Percentiles rank a stretch among this genome's conserved stretches.
Evolutionary conservation across 1,284 basidiomycete species (phyloP).

Genomic region (Rhodotorula sp.): DNA sequence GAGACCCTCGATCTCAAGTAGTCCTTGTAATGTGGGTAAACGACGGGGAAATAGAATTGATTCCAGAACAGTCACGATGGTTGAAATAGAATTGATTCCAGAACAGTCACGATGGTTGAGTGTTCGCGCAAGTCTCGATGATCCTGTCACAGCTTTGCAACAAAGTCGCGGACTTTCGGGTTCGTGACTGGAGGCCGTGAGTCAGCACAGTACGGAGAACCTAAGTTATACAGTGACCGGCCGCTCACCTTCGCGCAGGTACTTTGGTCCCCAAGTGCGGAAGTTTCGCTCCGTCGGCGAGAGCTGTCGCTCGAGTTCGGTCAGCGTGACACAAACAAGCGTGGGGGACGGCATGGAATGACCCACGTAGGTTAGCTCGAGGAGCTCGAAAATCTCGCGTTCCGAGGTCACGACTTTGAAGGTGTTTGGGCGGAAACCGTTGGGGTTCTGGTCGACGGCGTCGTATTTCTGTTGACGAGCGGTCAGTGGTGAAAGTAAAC

Average conservation of each 20-base stretch:
- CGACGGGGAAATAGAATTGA: no score
- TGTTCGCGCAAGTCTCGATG: no score
- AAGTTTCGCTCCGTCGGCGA: constrained; percentile 27
- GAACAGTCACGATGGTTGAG: not conserved
- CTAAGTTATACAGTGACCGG: not conserved
- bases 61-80: no score
- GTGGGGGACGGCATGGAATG: not conserved
- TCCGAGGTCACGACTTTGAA: constrained; percentile 37
- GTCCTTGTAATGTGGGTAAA: no score
- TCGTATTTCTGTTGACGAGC: not conserved
- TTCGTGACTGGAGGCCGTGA: not conserved
- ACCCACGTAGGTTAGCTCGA: constrained; percentile 36
- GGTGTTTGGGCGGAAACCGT: constrained; percentile 38
- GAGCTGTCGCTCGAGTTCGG: constrained; percentile 4
- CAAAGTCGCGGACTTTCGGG: not conserved
- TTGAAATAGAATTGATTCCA: no score
- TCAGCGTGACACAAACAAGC: not conserved
- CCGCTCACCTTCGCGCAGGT: constrained; percentile 1
- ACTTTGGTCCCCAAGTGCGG: constrained; percentile 12
- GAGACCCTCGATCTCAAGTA: constrained; percentile 44
- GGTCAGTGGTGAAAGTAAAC: not conserved
- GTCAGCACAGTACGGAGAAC: not conserved
- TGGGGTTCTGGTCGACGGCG: constrained; percentile 23
- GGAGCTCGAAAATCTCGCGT: constrained; percentile 39
- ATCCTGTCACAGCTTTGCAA: not conserved